phyloP scores from a whole-genome alignment of 176 grass and related monocot species.

The Phragmites australis region DNA sequence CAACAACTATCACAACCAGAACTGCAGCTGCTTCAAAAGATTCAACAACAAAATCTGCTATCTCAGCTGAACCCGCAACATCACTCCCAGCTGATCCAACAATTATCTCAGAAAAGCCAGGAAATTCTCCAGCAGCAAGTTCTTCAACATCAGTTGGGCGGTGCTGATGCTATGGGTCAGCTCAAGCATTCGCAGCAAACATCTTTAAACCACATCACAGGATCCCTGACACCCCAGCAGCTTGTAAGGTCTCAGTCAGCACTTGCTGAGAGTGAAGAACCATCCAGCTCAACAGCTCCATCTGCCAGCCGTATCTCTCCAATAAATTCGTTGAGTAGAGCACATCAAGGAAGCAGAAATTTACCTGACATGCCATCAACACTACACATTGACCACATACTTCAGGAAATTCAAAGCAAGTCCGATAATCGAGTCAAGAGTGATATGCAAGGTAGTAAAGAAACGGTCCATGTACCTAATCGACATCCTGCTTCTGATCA shows the following conservation, averaged over 20 bases:
- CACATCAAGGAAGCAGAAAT: constrained; percentile 66
- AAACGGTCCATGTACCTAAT: constrained; percentile 45
- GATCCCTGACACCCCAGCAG: constrained; percentile 56
- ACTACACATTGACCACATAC: constrained; percentile 71
- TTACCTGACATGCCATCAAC: constrained; percentile 46
- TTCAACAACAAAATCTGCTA: constrained; percentile 87
- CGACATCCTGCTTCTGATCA: constrained; percentile 71
- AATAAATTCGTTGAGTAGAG: constrained; percentile 57
- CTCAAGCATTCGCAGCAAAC: constrained; percentile 64
- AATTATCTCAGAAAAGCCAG: constrained; percentile 71
- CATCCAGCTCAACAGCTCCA: constrained; percentile 62
- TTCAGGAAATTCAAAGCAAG: constrained; percentile 92
- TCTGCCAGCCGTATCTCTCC: constrained; percentile 60
- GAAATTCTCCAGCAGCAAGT: constrained; percentile 70
- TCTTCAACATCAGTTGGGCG: constrained; percentile 61
- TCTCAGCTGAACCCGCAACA: constrained; percentile 79
- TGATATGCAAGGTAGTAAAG: constrained; percentile 56
- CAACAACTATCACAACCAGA: constrained; percentile 76
- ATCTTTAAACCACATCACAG: constrained; percentile 40
- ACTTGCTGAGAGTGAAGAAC: constrained; percentile 52
- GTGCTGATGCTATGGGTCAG: constrained; percentile 44
- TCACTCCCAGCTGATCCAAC: constrained; percentile 73
- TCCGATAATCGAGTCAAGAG: constrained; percentile 66
- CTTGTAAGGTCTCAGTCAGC: constrained; percentile 66
- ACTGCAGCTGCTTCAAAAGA: constrained; percentile 91